Evolutionary conservation across 2,329 filamentous ascomycete species (phyloP), one percentile per base, ranked within the genome.

Genomic region (Claviceps sp.): DNA sequence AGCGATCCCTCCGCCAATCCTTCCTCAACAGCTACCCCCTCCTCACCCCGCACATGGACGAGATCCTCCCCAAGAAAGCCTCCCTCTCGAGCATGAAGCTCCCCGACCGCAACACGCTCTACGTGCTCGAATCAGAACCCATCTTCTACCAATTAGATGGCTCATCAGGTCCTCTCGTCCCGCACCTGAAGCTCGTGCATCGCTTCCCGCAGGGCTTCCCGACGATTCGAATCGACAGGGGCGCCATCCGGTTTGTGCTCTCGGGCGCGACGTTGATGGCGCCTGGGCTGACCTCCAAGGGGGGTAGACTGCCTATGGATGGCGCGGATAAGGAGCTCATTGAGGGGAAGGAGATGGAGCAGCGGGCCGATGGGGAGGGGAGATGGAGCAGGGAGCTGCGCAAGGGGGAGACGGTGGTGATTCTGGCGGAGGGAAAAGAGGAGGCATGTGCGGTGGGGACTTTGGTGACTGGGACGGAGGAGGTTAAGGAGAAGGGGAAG

Each of bases 201-300:
- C 80, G 85, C 60, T 97, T 91, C 72, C 93, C 93, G 10, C 73
- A 81, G 59, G 85, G 82, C 54, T 91, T 98, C 67, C 84, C 87
- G 17, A 85, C 81, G 50, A 76, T 98, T 53, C 85, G 90, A 54
- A 95, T 97, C 67, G 93, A 98, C 69, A 82, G 93, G 48, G 93
- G 93, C 56, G 93, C 93, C 5, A 97, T 98, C 64, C 87, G 93
- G 55, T 98, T 98, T 71, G 91, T 98, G 26, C 80, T 98, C 1
- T 87, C 83, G 1, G 93, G 93, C 45, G 93, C 93, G 1, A 89
- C 91, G 14, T 82, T 98, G 56, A 98, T 98, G 93, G 91, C 89
- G 1, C 93, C 93, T 0, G 93, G 93, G 0, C 69, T 98, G 60
- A 98, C 93, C 30, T 89, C 82, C 19, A 70, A 82, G 0, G 93